phyloP scores from a whole-genome alignment of 2,329 filamentous ascomycete genomes.

The Coleophoma cylindrospora region DNA sequence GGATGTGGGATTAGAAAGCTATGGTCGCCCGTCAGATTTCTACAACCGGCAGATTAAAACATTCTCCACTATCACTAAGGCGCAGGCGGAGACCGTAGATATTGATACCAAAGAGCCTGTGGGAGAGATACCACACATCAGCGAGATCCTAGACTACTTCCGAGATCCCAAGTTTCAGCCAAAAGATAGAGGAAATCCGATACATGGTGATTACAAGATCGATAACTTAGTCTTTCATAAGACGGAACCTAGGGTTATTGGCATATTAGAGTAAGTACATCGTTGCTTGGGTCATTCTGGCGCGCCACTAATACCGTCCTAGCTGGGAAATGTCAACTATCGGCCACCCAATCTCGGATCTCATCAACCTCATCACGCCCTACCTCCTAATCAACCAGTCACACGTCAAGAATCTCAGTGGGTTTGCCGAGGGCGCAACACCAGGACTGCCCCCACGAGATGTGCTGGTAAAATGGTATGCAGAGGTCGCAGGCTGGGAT shows the following conservation, averaged over 20 bases:
- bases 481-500: constrained; percentile 66
- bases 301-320: too few species aligned
- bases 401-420: constrained; percentile 28
- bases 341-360: constrained; percentile 89
- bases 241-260: constrained; percentile 82
- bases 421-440: constrained; percentile 42
- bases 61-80: constrained; percentile 71
- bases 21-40: constrained; percentile 72
- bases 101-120: constrained; percentile 72
- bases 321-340: constrained; percentile 98
- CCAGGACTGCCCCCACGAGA: constrained; percentile 45
- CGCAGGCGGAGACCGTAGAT: constrained; percentile 72
- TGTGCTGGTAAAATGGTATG: constrained; percentile 62
- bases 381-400: constrained; percentile 26
- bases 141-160: constrained; percentile 77
- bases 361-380: constrained; percentile 69
- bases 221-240: constrained; percentile 88
- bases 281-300: too few species aligned
- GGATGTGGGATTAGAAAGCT: constrained; percentile 63
- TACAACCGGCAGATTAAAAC: constrained; percentile 84
- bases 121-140: constrained; percentile 78
- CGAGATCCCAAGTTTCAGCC: constrained; percentile 64
- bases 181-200: constrained; percentile 69
- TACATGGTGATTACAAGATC: constrained; percentile 97
- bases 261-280: constrained; percentile 72